A percentile compares a stretch with the other conserved stretches of the same genome.
These are phyloP conservation scores for Neurospora sublineolata DNA, from an alignment of 495 filamentous ascomycete genomes.

Conservation along the genomic window DNA sequence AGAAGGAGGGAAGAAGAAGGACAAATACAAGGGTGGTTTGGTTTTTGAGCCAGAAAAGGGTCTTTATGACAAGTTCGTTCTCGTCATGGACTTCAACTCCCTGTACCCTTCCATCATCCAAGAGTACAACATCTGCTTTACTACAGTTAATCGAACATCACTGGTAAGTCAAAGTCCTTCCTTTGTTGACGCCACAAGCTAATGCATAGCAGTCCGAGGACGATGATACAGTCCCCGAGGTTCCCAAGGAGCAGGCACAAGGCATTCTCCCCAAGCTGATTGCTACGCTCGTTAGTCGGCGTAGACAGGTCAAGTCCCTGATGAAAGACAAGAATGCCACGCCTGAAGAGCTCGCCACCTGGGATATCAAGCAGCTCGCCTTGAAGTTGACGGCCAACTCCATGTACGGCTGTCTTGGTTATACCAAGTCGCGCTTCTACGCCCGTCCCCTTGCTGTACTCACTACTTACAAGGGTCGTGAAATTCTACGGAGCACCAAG, in stretches of 20 bases:
- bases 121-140: constrained; percentile 99
- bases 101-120: constrained; percentile 98
- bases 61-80: constrained; percentile 88
- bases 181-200: constrained; percentile 2
- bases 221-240: constrained; percentile 66
- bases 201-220: constrained; percentile 51
- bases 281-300: constrained; percentile 73
- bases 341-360: constrained; percentile 76
- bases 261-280: constrained; percentile 87
- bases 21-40: constrained; percentile 96
- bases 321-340: constrained; percentile 93
- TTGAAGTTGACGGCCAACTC: constrained; percentile 97
- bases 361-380: constrained; percentile 96
- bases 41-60: constrained; percentile 98
- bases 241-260: constrained; percentile 52
- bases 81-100: constrained; percentile 99
- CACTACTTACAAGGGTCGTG: constrained; percentile 93
- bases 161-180: constrained; percentile 28
- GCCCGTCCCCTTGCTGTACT: constrained; percentile 89
- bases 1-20: constrained; percentile 78
- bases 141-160: constrained; percentile 73
- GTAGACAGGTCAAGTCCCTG: constrained; percentile 80
- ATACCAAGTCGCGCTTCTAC: constrained; percentile 92
- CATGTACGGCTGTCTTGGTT: constrained; percentile 98
- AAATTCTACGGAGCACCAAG: constrained; percentile 91